Percentiles rank a stretch among this genome's conserved stretches.
These are phyloP conservation scores for Metschnikowia gelsemii DNA, from an alignment of 805 yeast genomes.

Conservation along the genomic window DNA sequence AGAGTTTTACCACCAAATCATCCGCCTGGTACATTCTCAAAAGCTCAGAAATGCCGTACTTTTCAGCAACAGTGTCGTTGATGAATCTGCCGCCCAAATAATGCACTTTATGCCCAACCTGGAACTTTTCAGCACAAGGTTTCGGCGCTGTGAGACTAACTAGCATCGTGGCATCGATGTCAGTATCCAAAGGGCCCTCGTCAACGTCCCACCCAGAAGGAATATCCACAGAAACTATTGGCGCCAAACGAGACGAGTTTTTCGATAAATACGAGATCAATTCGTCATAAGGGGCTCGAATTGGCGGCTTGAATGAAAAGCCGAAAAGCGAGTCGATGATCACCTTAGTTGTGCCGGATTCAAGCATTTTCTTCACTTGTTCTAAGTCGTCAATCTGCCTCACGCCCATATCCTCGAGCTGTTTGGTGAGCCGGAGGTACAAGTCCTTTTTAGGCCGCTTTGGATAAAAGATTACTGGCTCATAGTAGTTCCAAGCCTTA, in stretches of 20 bases:
- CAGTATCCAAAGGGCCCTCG: constrained; percentile 50
- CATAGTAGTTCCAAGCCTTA: constrained; percentile 67
- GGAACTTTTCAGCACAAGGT: constrained; percentile 65
- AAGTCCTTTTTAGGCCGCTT: constrained; percentile 55
- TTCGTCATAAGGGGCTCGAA: constrained; percentile 72
- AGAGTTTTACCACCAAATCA: constrained; percentile 39
- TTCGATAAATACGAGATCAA: constrained; percentile 28
- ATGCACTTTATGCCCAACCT: constrained; percentile 45
- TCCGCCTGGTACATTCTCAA: constrained; percentile 30
- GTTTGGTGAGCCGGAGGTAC: constrained; percentile 61
- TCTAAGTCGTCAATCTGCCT: constrained; percentile 48
- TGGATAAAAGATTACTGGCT: constrained; percentile 79
- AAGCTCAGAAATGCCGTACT: constrained; percentile 64
- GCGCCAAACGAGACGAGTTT: constrained; percentile 46
- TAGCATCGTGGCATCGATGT: constrained; percentile 62
- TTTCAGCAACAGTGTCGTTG: constrained; percentile 59
- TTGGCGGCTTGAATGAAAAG: constrained; percentile 87
- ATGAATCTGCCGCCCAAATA: constrained; percentile 92
- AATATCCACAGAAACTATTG: constrained; percentile 80
- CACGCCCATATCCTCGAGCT: constrained; percentile 64
- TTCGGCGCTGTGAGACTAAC: constrained; percentile 93
- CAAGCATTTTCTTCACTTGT: constrained; percentile 24
- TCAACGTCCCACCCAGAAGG: constrained; percentile 99
- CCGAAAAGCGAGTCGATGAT: constrained; percentile 86
- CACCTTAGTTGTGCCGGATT: constrained; percentile 28